Evolutionary conservation across 306 rosid species (phyloP), one percentile per base, ranked within the genome.

Genomic region (Arachis hypogaea): DNA sequence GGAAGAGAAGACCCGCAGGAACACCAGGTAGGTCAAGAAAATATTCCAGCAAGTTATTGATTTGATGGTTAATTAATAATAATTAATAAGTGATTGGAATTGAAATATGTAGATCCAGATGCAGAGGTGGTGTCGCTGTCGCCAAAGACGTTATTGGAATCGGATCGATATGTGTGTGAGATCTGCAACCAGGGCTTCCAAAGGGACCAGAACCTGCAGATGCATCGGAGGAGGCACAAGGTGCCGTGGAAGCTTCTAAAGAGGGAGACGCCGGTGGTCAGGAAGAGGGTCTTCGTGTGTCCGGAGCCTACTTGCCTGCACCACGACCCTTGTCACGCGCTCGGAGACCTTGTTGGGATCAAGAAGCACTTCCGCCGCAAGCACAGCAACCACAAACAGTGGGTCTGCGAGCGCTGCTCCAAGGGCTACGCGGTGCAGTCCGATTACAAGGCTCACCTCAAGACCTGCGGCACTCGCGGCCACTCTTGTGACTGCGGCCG

Each of bases 151-250:
- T 61, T 94, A 9, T 73, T 94, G 80, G 99, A 94, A 85, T 94
- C 99, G 59, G 99, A 94, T 86, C 96, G 99, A 7, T 94, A 94
- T 61, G 96, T 94, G 47, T 94, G 99, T 44, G 99, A 94, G 99
- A 94, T 94, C 92, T 95, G 99, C 82, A 92, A 92, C 87, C 99
- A 95, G 71, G 99, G 99, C 33, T 95, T 95, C 83, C 99, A 95
- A 81, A 82, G 99, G 77, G 99, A 95, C 87, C 99, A 95, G 82
- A 95, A 95, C 85, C 89, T 95, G 3, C 99, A 95, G 96, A 95
- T 95, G 99, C 99, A 95, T 72, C 74, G 99, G 72, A 72, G 99
- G 43, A 63, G 99, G 47, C 99, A 95, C 82, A 95, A 95, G 81
- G 99, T 95, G 50, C 97, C 99, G 0, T 95, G 99, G 99, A 95